Evolutionary conservation across 192 early-diverging fungal species (phyloP).

Genomic region (Umbelopsis isabellina): DNA sequence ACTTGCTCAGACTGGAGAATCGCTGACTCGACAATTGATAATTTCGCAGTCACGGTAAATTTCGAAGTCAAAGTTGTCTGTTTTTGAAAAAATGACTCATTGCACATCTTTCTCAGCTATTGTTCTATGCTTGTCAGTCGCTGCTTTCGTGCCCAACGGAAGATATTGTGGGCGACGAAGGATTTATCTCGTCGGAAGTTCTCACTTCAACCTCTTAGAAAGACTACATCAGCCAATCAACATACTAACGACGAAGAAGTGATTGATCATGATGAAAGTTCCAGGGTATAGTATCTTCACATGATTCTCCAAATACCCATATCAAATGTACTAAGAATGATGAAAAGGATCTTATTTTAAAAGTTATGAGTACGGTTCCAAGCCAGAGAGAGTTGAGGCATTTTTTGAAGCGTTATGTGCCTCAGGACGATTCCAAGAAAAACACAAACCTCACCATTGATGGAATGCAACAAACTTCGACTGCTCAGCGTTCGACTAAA

Average conservation of each 20-base stretch:
- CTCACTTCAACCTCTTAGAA: conserved; percentile 3
- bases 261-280: conserved; percentile 4
- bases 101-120: not conserved
- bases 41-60: not conserved
- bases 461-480: not conserved
- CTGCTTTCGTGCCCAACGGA: not conserved
- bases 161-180: not conserved
- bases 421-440: conserved; percentile 2
- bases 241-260: not conserved
- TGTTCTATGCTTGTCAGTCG: not conserved
- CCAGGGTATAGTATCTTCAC: not conserved
- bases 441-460: not conserved
- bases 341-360: conserved; percentile 59
- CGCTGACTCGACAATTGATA: no score
- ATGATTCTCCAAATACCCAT: not conserved
- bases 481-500: conserved; percentile 23
- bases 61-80: not conserved
- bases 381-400: conserved; percentile 66
- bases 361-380: conserved; percentile 62
- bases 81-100: not conserved
- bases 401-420: conserved; percentile 58
- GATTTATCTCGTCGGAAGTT: not conserved
- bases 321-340: not conserved
- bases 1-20: not conserved
- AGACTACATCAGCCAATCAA: not conserved